Percentiles rank a stretch among this genome's conserved stretches.
Evolutionary conservation across 1,284 basidiomycete species (phyloP).

Genomic region (Leccinum pachyderme): DNA sequence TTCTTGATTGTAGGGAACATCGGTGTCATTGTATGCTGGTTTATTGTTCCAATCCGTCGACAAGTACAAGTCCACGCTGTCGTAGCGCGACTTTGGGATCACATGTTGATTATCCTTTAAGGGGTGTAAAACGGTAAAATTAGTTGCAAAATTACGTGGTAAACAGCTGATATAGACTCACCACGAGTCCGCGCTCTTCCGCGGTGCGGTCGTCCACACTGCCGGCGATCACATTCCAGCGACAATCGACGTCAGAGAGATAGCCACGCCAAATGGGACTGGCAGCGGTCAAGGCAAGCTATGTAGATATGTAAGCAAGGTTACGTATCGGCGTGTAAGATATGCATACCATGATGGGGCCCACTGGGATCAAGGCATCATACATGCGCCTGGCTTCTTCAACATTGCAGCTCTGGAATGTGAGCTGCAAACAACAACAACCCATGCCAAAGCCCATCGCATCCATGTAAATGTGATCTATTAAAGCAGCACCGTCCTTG

Average conservation of each 20-base stretch:
- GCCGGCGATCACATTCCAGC: constrained; percentile 98
- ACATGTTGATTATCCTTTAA: constrained; percentile 69
- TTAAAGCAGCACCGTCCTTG: constrained; percentile 80
- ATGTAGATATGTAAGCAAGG: constrained; percentile 9
- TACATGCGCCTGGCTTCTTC: constrained; percentile 90
- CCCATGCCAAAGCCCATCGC: constrained; percentile 99
- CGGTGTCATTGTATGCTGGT: constrained; percentile 90
- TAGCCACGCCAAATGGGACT: constrained; percentile 95
- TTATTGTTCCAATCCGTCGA: constrained; percentile 85
- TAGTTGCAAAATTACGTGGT: constrained; percentile 4
- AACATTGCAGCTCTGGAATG: constrained; percentile 95
- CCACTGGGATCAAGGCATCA: constrained; percentile 91
- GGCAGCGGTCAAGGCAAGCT: constrained; percentile 93
- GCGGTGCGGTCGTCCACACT: constrained; percentile 96
- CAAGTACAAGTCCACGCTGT: constrained; percentile 93
- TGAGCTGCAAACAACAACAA: constrained; percentile 96
- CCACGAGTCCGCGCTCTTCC: constrained; percentile 79
- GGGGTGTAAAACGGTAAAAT: constrained; percentile 49
- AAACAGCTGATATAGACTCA: constrained; percentile 48
- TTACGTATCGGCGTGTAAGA: background rate
- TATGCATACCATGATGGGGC: constrained; percentile 82
- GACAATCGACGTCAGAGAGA: constrained; percentile 93
- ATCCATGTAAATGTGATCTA: constrained; percentile 96
- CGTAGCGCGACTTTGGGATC: constrained; percentile 97
- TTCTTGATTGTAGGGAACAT: constrained; percentile 75